Percentiles rank a stretch among this genome's conserved stretches.
Conservation (phyloP, 1,284 basidiomycete species). For the Ceraceosorus guamensis region DNA sequence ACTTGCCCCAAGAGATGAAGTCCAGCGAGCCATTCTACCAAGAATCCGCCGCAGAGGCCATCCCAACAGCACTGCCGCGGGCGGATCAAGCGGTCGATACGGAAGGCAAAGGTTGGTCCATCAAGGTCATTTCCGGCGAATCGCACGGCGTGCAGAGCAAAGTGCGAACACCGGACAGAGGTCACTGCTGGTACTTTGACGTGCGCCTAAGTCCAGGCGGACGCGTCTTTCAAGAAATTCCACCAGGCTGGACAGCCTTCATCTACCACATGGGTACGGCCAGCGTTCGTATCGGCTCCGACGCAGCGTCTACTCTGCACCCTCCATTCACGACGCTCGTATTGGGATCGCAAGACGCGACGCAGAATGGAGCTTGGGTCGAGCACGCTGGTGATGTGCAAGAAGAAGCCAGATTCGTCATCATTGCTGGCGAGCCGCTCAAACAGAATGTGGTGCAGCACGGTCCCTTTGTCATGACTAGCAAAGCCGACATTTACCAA, state of each 20-base stretch:
- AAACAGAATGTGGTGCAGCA: constrained; percentile 81
- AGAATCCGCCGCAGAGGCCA: constrained; percentile 51
- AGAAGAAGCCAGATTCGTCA: constrained; percentile 25
- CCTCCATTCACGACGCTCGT: constrained; percentile 68
- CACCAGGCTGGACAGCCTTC: constrained; percentile 53
- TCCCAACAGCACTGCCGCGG: constrained; percentile 55
- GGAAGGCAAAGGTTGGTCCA: constrained; percentile 60
- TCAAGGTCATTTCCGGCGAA: constrained; percentile 82
- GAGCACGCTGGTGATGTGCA: constrained; percentile 45
- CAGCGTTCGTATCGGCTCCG: constrained; percentile 55
- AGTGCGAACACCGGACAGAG: constrained; percentile 65
- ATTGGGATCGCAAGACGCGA: constrained; percentile 41
- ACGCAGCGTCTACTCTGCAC: constrained; percentile 42
- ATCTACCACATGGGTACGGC: constrained; percentile 54
- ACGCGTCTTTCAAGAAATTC: constrained; percentile 75
- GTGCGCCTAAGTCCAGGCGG: constrained; percentile 62
- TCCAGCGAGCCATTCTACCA: constrained; percentile 60
- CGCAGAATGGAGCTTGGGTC: constrained; percentile 61
- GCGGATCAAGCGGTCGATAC: constrained; percentile 64
- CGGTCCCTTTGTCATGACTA: constrained; percentile 50
- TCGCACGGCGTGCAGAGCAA: constrained; percentile 78
- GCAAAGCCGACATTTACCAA: background rate
- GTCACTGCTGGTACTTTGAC: constrained; percentile 90
- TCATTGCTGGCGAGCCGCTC: constrained; percentile 77
- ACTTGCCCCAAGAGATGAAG: constrained; percentile 79